These are phyloP conservation scores for Leccinum variicolor DNA, from an alignment of 768 basidiomycete genomes.

Conservation along the genomic window DNA sequence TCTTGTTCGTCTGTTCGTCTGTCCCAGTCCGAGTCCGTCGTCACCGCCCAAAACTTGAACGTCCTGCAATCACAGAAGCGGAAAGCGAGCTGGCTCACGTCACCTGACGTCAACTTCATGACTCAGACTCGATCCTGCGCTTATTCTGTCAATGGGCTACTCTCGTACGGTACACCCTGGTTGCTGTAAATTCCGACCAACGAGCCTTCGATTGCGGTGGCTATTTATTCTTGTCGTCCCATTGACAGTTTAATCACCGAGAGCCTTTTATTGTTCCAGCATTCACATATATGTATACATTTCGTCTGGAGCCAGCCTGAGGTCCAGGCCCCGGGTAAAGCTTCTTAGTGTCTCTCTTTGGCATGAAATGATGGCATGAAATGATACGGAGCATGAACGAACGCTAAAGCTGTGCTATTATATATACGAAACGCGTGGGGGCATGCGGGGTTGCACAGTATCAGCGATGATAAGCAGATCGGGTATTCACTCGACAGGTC, in stretches of 20 bases:
- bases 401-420: background rate
- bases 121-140: too few relatives aligned
- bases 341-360: background rate
- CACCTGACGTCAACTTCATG: too few relatives aligned
- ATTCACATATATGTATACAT: conserved; percentile 1
- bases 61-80: too few relatives aligned
- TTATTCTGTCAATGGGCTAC: too few relatives aligned
- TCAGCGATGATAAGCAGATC: background rate
- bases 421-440: background rate
- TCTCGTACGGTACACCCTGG: too few relatives aligned
- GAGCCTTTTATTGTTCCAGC: background rate
- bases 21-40: too few relatives aligned
- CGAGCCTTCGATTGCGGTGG: background rate
- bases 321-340: background rate
- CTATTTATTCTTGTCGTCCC: background rate
- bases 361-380: background rate
- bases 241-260: conserved; percentile 17
- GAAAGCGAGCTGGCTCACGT: too few relatives aligned
- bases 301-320: background rate
- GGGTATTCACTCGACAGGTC: background rate
- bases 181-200: too few relatives aligned
- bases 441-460: background rate
- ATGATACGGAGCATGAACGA: background rate
- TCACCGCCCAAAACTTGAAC: too few relatives aligned
- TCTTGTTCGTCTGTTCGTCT: too few relatives aligned